Evolutionary conservation across 495 filamentous ascomycete species (phyloP).

Genomic region (Neurospora sp.): DNA sequence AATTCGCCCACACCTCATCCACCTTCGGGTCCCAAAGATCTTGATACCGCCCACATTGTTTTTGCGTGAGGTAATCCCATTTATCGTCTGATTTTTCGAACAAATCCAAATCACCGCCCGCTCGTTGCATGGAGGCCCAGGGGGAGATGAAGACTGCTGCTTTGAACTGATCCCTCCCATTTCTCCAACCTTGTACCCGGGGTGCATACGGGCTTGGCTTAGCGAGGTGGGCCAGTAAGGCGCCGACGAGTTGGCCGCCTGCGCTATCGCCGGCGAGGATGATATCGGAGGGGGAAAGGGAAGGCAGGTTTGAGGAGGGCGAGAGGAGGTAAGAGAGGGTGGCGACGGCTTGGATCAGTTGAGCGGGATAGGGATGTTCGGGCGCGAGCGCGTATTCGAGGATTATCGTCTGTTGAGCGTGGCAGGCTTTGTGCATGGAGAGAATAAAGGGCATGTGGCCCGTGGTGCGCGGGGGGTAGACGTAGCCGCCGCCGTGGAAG

Average conservation of each 20-base stretch:
- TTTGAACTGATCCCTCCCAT: not conserved
- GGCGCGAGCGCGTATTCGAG: conserved; percentile 13
- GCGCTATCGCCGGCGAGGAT: conserved; percentile 9
- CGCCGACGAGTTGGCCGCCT: conserved; percentile 8
- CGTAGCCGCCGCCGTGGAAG: conserved; percentile 15
- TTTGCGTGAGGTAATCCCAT: conserved; percentile 6
- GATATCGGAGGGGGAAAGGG: not conserved
- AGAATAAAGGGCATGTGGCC: conserved; percentile 13
- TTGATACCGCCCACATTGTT: conserved; percentile 3
- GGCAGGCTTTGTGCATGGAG: not conserved
- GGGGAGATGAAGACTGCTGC: conserved; percentile 9
- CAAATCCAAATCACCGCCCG: not conserved
- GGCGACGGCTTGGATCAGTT: conserved; percentile 6
- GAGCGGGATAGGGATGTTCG: conserved; percentile 7
- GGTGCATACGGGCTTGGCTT: not conserved
- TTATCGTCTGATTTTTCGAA: not conserved
- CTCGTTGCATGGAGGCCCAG: not conserved
- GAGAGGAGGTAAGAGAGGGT: not conserved
- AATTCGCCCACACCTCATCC: conserved; percentile 11
- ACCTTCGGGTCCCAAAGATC: not conserved
- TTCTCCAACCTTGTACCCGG: too few relatives aligned
- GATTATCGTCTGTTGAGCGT: not conserved
- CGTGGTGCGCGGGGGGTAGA: conserved; percentile 6
- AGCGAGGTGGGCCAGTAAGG: conserved; percentile 3
- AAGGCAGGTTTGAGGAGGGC: not conserved